A percentile compares a stretch with the other conserved stretches of the same genome.
Evolutionary conservation across 2,329 filamentous ascomycete species (phyloP).

Genomic region (Fusarium illudens): DNA sequence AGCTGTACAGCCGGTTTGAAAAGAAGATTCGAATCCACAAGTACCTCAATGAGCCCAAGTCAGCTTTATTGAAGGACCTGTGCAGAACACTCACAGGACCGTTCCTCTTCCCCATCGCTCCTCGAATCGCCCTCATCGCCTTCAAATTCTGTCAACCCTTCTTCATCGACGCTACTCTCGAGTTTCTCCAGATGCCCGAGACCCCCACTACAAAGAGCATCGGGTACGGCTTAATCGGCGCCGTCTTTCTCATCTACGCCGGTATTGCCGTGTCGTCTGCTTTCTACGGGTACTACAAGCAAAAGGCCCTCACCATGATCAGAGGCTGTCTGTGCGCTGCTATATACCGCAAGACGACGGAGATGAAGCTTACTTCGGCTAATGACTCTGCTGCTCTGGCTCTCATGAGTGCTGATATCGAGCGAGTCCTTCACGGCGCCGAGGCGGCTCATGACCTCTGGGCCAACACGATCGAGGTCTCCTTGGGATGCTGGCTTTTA

Average conservation of each 20-base stretch:
- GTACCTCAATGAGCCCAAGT: conserved; percentile 31
- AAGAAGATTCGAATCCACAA: conserved; percentile 37
- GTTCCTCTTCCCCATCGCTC: conserved; percentile 47
- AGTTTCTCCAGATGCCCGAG: conserved; percentile 44
- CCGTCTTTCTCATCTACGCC: conserved; percentile 50
- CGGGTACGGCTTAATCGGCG: conserved; percentile 55
- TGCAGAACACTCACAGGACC: conserved; percentile 44
- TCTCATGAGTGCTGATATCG: conserved; percentile 59
- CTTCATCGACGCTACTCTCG: conserved; percentile 51
- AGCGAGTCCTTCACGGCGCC: conserved; percentile 50
- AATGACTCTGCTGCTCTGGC: conserved; percentile 55
- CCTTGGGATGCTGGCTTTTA: conserved; percentile 57
- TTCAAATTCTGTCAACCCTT: conserved; percentile 56
- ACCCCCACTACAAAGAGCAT: conserved; percentile 28
- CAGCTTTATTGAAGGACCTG: conserved; percentile 45
- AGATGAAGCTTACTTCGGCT: conserved; percentile 43
- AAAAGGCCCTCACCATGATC: conserved; percentile 45
- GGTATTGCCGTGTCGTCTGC: conserved; percentile 52
- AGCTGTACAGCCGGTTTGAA: conserved; percentile 29
- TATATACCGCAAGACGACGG: conserved; percentile 48
- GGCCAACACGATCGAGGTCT: conserved; percentile 53
- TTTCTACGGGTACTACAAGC: conserved; percentile 51
- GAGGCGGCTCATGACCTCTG: conserved; percentile 52
- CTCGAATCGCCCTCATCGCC: conserved; percentile 50
- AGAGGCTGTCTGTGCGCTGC: conserved; percentile 46